phyloP scores from a whole-genome alignment of 2,329 filamentous ascomycete genomes.

The Trichoderma atroviride region DNA sequence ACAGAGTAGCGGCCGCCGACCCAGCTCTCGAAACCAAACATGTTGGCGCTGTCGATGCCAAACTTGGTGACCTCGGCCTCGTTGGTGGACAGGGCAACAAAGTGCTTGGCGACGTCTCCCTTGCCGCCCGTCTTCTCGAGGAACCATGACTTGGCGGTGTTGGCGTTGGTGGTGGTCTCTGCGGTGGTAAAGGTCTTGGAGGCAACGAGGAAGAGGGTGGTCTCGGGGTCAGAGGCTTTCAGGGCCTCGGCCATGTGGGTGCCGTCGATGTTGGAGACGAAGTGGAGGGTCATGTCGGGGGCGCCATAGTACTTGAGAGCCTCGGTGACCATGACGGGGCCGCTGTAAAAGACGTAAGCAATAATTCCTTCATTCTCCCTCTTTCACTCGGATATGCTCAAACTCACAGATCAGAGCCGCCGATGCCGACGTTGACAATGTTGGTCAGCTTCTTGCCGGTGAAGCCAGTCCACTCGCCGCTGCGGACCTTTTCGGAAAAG shows the following conservation, averaged over 20 bases:
- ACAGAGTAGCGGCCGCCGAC: conserved; percentile 98
- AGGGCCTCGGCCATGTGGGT: conserved; percentile 97
- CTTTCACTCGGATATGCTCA: not conserved
- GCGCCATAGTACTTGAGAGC: conserved; percentile 93
- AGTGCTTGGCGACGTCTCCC: conserved; percentile 95
- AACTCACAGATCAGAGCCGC: conserved; percentile 92
- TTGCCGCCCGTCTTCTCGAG: conserved; percentile 75
- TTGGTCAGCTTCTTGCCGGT: conserved; percentile 96
- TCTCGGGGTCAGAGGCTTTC: conserved; percentile 86
- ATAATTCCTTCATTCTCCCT: not conserved
- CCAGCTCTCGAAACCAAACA: conserved; percentile 99
- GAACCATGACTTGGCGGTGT: conserved; percentile 97
- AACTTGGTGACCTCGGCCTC: conserved; percentile 95
- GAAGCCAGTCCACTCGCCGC: conserved; percentile 94
- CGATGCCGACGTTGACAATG: conserved; percentile 97
- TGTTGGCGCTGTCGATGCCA: conserved; percentile 97
- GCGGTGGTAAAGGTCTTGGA: conserved; percentile 99
- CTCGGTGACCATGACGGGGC: conserved; percentile 98
- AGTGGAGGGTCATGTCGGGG: conserved; percentile 85
- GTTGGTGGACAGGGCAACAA: conserved; percentile 97
- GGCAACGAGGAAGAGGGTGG: conserved; percentile 96
- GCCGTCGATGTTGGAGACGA: conserved; percentile 99
- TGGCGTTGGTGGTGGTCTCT: conserved; percentile 95
- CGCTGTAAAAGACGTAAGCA: conserved; percentile 54
- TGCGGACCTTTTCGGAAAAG: conserved; percentile 92